Percentiles rank a stretch among this genome's conserved stretches.
Conservation (phyloP, 305 asterid species). For the Solanum chacoense region DNA sequence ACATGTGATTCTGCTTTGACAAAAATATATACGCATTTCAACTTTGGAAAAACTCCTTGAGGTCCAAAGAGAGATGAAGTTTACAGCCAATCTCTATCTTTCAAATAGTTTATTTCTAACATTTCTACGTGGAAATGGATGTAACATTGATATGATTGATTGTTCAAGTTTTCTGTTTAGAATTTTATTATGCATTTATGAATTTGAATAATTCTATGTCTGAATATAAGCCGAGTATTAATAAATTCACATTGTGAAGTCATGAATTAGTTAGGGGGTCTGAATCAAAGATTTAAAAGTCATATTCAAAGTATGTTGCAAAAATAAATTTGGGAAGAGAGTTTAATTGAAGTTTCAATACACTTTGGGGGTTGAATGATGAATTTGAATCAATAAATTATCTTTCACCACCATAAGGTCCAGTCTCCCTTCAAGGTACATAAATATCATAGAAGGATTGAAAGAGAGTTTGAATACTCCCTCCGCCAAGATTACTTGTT, state of each 20-base stretch:
- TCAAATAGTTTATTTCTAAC: neutral
- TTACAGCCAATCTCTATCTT: neutral
- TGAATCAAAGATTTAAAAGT: neutral
- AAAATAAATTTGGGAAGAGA: neutral
- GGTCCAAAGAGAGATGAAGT: neutral
- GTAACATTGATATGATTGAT: neutral
- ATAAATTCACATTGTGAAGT: neutral
- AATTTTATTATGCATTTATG: no score
- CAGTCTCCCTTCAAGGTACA: neutral
- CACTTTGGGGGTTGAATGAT: neutral
- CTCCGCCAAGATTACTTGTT: neutral
- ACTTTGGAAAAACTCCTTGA: neutral
- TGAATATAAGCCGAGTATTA: neutral
- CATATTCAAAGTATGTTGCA: neutral
- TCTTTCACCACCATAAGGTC: neutral
- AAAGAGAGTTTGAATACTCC: neutral
- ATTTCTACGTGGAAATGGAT: neutral
- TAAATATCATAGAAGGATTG: neutral
- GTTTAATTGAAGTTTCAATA: no score
- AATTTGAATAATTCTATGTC: neutral
- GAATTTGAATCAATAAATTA: neutral
- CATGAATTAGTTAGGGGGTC: neutral
- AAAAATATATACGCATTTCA: accelerated
- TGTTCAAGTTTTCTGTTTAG: neutral
- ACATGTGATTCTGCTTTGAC: neutral